Evolutionary conservation across 2,329 filamentous ascomycete species (phyloP).

Genomic region (Aspergillus viridinutans): DNA sequence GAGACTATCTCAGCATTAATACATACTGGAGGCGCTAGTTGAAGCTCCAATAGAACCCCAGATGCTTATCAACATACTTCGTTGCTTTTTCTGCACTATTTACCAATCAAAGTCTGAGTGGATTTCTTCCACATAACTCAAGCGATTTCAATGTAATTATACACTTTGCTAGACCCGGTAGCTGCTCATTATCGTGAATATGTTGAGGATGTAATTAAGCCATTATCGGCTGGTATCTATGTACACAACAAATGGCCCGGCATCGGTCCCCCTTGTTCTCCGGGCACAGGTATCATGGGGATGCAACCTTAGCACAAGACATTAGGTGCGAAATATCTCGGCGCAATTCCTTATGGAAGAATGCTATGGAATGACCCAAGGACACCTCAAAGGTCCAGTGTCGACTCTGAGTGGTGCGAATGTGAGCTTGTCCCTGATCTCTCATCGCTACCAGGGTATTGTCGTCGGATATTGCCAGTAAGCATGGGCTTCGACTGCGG

Average conservation of each 20-base stretch:
- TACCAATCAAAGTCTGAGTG: neutral
- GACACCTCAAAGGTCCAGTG: neutral
- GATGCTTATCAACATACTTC: conserved; percentile 6
- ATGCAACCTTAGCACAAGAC: neutral
- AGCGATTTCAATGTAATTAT: neutral
- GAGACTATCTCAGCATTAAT: neutral
- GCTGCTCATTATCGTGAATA: neutral
- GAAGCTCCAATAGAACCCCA: conserved; percentile 5
- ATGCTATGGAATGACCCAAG: neutral
- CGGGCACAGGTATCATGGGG: neutral
- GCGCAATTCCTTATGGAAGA: neutral
- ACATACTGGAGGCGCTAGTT: neutral
- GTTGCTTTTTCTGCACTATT: neutral
- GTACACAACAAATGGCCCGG: neutral
- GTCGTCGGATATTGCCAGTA: neutral
- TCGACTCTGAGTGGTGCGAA: neutral
- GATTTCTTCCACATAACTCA: neutral
- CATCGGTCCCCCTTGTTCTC: neutral
- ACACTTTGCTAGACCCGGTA: neutral
- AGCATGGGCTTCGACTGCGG: neutral
- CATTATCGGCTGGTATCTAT: neutral
- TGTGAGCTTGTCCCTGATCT: neutral
- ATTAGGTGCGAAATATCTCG: neutral
- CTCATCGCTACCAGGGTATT: neutral
- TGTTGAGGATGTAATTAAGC: neutral